A percentile compares a stretch with the other conserved stretches of the same genome.
These are phyloP conservation scores for Penicillium mononematosum DNA, from an alignment of 495 filamentous ascomycete species.

Conservation along the genomic window DNA sequence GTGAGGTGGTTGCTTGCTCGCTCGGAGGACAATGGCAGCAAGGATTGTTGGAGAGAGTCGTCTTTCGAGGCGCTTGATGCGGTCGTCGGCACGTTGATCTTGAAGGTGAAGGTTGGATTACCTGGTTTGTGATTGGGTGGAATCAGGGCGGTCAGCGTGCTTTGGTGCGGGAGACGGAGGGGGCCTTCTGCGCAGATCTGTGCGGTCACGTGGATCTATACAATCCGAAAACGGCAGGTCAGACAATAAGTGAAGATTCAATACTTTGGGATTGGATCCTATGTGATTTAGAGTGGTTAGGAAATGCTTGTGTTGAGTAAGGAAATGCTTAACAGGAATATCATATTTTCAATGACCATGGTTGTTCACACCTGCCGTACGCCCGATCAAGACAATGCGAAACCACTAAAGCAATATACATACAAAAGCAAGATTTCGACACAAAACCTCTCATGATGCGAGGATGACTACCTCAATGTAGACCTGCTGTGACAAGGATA, in stretches of 20 bases:
- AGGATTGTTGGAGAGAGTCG: conserved; percentile 6
- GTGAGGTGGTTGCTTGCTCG: background rate
- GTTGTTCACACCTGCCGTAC: background rate
- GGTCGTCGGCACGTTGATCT: conserved; percentile 23
- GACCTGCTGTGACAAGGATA: background rate
- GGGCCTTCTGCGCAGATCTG: conserved; percentile 4
- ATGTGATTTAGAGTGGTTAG: background rate
- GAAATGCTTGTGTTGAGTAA: no score
- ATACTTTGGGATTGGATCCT: background rate
- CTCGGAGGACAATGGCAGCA: conserved; percentile 5
- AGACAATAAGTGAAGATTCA: background rate
- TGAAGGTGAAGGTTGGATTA: conserved; percentile 30
- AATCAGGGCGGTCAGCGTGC: conserved; percentile 18
- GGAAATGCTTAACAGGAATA: background rate
- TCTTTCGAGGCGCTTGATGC: conserved; percentile 17
- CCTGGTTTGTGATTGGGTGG: conserved; percentile 23
- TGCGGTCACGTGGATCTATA: conserved; percentile 1
- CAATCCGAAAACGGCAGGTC: background rate
- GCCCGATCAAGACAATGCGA: background rate
- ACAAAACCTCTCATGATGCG: background rate
- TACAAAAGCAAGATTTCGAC: background rate
- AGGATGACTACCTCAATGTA: background rate
- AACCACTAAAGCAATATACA: background rate
- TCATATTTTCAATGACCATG: background rate
- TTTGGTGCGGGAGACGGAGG: background rate